These are phyloP conservation scores for Rhinocladiella similis DNA, from an alignment of 2,329 filamentous ascomycete genomes.

Conservation along the genomic window DNA sequence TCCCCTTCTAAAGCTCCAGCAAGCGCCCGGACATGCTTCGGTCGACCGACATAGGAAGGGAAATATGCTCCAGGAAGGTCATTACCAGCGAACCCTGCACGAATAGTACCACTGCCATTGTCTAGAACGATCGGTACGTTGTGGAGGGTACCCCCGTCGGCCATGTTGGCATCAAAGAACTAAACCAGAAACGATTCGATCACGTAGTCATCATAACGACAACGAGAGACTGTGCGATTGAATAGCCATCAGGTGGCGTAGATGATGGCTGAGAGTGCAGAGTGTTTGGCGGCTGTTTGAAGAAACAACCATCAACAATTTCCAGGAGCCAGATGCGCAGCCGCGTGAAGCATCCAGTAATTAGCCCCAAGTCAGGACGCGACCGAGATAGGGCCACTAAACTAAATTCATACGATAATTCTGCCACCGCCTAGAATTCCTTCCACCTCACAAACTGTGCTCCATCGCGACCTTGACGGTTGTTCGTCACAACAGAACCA, in stretches of 20 bases:
- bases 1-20: conserved; percentile 97
- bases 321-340: neutral
- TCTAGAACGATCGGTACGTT: conserved; percentile 98
- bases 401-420: neutral
- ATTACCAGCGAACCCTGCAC: conserved; percentile 94
- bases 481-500: neutral
- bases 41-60: conserved; percentile 92
- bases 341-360: neutral
- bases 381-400: neutral
- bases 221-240: neutral
- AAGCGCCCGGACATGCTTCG: conserved; percentile 91
- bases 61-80: conserved; percentile 97
- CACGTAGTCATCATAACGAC: neutral
- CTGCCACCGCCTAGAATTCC: conserved; percentile 3
- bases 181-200: neutral
- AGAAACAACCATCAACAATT: neutral
- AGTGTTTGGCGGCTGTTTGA: too few species aligned
- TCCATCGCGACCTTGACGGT: too few species aligned
- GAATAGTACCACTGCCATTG: conserved; percentile 96
- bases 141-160: conserved; percentile 61
- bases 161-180: conserved; percentile 17
- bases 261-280: neutral
- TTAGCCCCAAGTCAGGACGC: neutral
- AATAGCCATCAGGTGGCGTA: neutral
- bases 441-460: neutral